Base-by-base conservation (phyloP, 805 yeast genomes). In the Saccharomycopsis amapae region DNA sequence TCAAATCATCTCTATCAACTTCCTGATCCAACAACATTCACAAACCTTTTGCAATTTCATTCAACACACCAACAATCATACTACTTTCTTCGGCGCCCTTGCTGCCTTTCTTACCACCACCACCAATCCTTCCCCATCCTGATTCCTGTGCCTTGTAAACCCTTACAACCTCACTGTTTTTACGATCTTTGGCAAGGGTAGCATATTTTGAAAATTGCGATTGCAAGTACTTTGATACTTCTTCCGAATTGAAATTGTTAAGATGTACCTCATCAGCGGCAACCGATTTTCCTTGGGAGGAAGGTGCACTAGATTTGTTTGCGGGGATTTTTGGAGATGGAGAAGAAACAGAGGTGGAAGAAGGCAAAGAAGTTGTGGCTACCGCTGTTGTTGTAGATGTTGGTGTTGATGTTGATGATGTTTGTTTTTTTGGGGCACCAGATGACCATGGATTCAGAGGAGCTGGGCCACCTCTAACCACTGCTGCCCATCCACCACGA, bases 111-210 rank as follows among this genome's bases (percentile, higher is more conserved):
- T 40, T 44, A 18, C 40, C 40, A 7, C 17, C 36, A 2, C 40
- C 24, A 6, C 38, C 34, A 17, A 23, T 42, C 19, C 38, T 48
- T n/a, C 48, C 48, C 51, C 51, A 48, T 13, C 51, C 48, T 24
- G 40, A 26, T 24, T 48, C 51, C 26, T 23, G 34, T n/a, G 51
- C 33, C 28, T 45, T 44, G 35, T 44, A 48, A 9, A 48, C 37
- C 34, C 25, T 35, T 23, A 48, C 36, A 20, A 34, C 38, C 10
- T 37, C 23, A 15, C 43, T 43, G 22, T 25, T 4, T 24, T 36
- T 42, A 25, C 40, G 28, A 22, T 40, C 48, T 19, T 33, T 38
- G 6, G 51, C 48, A 3, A 22, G 22, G 25, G 24, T 28, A 19
- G 23, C 20, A 23, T 44, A 48, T 7, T 34, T 28, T 10, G 44